These are phyloP conservation scores for Xylariaceae sp. DNA, from an alignment of 2,329 filamentous ascomycete species.

Conservation along the genomic window DNA sequence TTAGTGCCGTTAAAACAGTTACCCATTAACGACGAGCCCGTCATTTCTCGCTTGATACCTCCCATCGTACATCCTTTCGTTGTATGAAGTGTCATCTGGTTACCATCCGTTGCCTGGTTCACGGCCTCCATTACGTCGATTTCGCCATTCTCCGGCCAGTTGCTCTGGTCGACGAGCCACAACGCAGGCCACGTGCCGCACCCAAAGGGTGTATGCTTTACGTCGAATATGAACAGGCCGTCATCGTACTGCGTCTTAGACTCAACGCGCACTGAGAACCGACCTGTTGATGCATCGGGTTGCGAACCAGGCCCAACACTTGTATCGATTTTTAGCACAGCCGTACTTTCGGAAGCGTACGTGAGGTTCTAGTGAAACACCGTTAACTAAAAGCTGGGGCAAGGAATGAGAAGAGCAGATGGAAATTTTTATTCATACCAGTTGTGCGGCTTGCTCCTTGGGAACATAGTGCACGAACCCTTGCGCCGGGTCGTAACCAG, in stretches of 20 bases:
- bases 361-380: constrained; percentile 62
- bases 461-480: constrained; percentile 63
- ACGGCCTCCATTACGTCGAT: constrained; percentile 67
- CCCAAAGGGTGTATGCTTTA: constrained; percentile 67
- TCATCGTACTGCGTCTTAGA: constrained; percentile 64
- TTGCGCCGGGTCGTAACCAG: constrained; percentile 54
- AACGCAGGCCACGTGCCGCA: constrained; percentile 71
- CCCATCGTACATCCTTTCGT: constrained; percentile 56
- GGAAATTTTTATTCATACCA: constrained; percentile 43
- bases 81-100: constrained; percentile 66
- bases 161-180: constrained; percentile 65
- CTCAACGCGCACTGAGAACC: constrained; percentile 67
- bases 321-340: constrained; percentile 66
- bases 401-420: neutral
- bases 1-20: constrained; percentile 60
- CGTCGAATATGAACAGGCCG: constrained; percentile 73
- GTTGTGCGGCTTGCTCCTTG: constrained; percentile 45
- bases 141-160: constrained; percentile 70
- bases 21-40: constrained; percentile 48
- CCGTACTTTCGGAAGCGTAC: constrained; percentile 58
- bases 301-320: constrained; percentile 53
- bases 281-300: constrained; percentile 62
- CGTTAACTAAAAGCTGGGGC: neutral
- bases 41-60: constrained; percentile 60
- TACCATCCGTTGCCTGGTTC: constrained; percentile 60